Percentiles rank a stretch among this genome's conserved stretches.
These are phyloP conservation scores for Ophiostoma sp. DNA, from an alignment of 2,329 filamentous ascomycete species.

Conservation along the genomic window DNA sequence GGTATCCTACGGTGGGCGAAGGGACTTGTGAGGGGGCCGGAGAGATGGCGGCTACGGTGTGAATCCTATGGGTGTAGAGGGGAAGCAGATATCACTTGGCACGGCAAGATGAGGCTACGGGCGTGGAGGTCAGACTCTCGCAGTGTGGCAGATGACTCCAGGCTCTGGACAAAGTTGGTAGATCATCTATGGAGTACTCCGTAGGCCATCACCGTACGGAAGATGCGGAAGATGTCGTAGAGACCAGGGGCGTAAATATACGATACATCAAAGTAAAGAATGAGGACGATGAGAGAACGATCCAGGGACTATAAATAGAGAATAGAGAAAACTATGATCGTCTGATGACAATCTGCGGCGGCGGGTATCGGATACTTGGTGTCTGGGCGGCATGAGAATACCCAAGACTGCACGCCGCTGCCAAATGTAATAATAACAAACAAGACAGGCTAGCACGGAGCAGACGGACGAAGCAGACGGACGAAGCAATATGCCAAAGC, in stretches of 20 bases:
- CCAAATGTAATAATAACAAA: background rate
- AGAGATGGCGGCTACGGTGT: background rate
- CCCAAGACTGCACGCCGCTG: background rate
- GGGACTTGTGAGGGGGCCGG: background rate
- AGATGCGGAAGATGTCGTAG: background rate
- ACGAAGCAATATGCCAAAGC: too few relatives aligned
- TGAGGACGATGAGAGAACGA: background rate
- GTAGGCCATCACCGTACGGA: background rate
- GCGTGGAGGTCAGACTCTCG: background rate
- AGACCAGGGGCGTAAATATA: too few relatives aligned
- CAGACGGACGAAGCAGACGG: too few relatives aligned
- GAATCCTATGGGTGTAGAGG: background rate
- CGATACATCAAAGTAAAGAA: background rate
- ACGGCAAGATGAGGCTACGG: constrained; percentile 4
- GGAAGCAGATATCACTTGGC: background rate
- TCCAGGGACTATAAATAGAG: too few relatives aligned
- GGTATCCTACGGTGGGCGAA: background rate
- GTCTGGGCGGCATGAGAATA: background rate
- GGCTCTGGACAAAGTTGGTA: background rate
- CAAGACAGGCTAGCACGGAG: too few relatives aligned
- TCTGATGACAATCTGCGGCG: background rate
- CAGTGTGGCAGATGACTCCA: background rate
- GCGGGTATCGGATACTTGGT: background rate
- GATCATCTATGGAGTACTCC: background rate
- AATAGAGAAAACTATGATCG: background rate